Conservation (phyloP, 495 filamentous ascomycete genomes). For the Penicillium cataractarum region DNA sequence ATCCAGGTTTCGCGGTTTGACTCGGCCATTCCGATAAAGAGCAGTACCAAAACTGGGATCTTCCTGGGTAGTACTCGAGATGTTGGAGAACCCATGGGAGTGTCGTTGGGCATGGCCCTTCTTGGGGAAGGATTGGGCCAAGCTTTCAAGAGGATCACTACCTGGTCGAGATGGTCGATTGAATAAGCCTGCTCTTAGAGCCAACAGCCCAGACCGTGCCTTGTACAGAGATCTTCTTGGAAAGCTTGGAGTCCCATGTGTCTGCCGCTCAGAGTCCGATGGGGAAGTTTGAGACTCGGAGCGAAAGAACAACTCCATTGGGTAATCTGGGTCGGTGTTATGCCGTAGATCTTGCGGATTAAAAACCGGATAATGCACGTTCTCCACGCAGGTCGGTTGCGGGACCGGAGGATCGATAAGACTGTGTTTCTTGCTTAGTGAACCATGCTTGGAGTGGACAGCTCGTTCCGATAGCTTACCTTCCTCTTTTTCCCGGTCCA, state of each 20-base stretch:
- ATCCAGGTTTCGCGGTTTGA: slow-evolving; percentile 7
- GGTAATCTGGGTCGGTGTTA: slow-evolving; percentile 29
- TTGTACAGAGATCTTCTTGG: slow-evolving; percentile 37
- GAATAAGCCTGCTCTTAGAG: slow-evolving; percentile 33
- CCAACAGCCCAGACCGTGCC: slow-evolving; percentile 38
- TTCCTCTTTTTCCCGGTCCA: not conserved
- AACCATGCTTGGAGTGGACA: not conserved
- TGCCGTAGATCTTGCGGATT: slow-evolving; percentile 41
- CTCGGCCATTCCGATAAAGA: slow-evolving; percentile 34
- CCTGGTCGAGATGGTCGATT: slow-evolving; percentile 20
- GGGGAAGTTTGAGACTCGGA: slow-evolving; percentile 18
- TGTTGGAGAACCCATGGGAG: slow-evolving; percentile 1
- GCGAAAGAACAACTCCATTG: slow-evolving; percentile 12
- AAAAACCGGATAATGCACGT: slow-evolving; percentile 42
- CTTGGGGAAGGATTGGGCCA: not conserved
- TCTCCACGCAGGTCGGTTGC: slow-evolving; percentile 36
- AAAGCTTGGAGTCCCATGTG: slow-evolving; percentile 34
- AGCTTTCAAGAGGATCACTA: not conserved
- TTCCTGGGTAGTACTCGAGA: slow-evolving; percentile 36
- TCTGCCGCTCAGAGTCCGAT: slow-evolving; percentile 19
- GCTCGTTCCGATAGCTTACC: not conserved
- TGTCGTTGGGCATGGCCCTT: not conserved
- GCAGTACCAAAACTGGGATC: slow-evolving; percentile 38
- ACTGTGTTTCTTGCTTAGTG: not conserved
- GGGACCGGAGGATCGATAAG: not conserved